Conservation (phyloP, 1,284 basidiomycete genomes). For the Microbotryum violaceum region DNA sequence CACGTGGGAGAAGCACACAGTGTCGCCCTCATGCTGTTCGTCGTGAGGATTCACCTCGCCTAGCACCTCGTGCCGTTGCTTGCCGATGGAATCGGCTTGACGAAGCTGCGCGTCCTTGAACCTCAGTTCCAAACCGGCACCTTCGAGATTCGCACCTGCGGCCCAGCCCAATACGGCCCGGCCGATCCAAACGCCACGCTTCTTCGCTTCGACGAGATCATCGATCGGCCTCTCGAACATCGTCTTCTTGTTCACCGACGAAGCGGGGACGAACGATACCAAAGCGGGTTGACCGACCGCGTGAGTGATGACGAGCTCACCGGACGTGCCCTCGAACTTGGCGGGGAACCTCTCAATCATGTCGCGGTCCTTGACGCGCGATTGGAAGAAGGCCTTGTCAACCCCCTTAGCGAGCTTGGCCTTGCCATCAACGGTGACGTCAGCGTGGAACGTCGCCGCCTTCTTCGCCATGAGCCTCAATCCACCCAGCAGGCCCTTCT, state of each 20-base stretch:
- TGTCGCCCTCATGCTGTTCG: constrained; percentile 34
- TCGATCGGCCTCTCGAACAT: constrained; percentile 39
- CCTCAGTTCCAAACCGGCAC: constrained; percentile 38
- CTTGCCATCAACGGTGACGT: constrained; percentile 42
- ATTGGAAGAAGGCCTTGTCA: constrained; percentile 40
- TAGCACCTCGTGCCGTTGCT: constrained; percentile 11
- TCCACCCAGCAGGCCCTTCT: constrained; percentile 38
- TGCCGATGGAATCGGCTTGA: constrained; percentile 17
- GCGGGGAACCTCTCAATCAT: constrained; percentile 40
- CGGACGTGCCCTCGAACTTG: constrained; percentile 39
- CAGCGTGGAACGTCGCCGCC: constrained; percentile 41
- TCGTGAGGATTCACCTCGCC: constrained; percentile 28
- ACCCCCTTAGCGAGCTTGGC: constrained; percentile 40
- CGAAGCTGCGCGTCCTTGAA: constrained; percentile 23
- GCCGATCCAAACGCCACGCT: constrained; percentile 42
- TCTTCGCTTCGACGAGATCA: constrained; percentile 45
- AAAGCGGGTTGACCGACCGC: constrained; percentile 13
- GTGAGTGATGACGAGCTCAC: constrained; percentile 40
- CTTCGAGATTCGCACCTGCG: constrained; percentile 39
- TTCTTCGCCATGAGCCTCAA: constrained; percentile 41
- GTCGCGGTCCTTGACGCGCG: constrained; percentile 39
- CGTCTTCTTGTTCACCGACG: constrained; percentile 26
- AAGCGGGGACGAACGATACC: constrained; percentile 37
- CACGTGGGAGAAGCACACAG: constrained; percentile 41
- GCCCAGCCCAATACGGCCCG: constrained; percentile 44